phyloP scores from a whole-genome alignment of 768 basidiomycete species.

The Harrya chromipes region DNA sequence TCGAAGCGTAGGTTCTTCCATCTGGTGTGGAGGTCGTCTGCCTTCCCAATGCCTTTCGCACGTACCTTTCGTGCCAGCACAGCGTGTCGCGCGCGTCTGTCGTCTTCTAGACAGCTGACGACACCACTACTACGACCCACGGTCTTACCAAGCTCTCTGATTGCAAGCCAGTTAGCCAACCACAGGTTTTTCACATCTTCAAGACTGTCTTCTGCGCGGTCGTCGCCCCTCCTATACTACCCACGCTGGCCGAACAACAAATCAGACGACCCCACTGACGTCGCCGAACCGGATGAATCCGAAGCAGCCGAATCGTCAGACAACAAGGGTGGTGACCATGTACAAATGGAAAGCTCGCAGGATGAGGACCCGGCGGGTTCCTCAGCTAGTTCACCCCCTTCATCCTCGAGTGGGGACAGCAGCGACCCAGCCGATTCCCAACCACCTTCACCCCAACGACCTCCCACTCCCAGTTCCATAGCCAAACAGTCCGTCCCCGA shows the following conservation, averaged over 20 bases:
- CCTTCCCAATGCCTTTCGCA: constrained; percentile 24
- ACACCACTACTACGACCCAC: constrained; percentile 5
- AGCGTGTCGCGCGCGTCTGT: constrained; percentile 10
- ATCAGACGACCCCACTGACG: constrained; percentile 23
- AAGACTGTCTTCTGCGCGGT: constrained; percentile 20
- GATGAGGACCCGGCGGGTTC: constrained; percentile 34
- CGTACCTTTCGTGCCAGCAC: constrained; percentile 15
- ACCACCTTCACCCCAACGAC: constrained; percentile 36
- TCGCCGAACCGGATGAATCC: constrained; percentile 23
- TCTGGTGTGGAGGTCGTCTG: constrained; percentile 15
- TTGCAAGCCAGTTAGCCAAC: constrained; percentile 6
- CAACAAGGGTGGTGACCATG: constrained; percentile 16
- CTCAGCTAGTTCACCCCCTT: constrained; percentile 31
- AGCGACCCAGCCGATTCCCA: constrained; percentile 39
- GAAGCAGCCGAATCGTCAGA: constrained; percentile 23
- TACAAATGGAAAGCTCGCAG: constrained; percentile 23
- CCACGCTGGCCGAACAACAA: constrained; percentile 43
- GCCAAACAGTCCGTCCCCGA: constrained; percentile 88
- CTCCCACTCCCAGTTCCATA: constrained; percentile 50
- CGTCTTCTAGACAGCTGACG: constrained; percentile 8
- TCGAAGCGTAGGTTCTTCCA: neutral
- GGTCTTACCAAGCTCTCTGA: constrained; percentile 1
- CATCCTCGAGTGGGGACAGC: constrained; percentile 40
- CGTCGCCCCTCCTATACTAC: constrained; percentile 29
- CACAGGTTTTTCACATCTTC: constrained; percentile 30